Evolutionary conservation across 23 red algal genomes (phyloP).

Genomic region (Rhodosorus marinus): DNA sequence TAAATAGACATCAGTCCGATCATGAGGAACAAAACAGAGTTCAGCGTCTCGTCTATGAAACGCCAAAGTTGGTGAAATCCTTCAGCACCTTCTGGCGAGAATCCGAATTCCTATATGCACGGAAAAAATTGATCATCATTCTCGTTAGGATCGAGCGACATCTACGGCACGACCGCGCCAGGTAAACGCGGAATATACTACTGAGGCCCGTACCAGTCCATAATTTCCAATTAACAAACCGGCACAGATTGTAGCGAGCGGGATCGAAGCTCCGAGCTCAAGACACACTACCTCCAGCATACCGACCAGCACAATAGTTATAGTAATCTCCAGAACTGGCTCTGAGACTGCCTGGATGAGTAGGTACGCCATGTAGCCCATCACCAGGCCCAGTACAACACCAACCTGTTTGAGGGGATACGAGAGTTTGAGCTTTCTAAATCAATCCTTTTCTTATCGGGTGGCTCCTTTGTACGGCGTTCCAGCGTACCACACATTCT

Average conservation of each 20-base stretch:
- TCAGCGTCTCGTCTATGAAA: constrained; percentile 86
- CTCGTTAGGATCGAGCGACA: constrained; percentile 1
- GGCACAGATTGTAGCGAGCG: constrained; percentile 64
- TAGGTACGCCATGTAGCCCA: constrained; percentile 75
- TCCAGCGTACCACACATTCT: constrained; percentile 34
- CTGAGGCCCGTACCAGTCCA: too few species aligned
- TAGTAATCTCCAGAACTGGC: constrained; percentile 57
- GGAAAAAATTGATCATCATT: neutral
- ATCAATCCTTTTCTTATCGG: too few species aligned
- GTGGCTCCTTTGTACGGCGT: too few species aligned
- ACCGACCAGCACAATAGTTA: constrained; percentile 74
- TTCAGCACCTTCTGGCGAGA: constrained; percentile 24
- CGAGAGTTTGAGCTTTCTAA: too few species aligned
- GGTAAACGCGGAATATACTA: too few species aligned
- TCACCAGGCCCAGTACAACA: constrained; percentile 46
- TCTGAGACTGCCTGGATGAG: constrained; percentile 51
- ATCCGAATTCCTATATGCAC: constrained; percentile 34
- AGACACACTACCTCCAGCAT: constrained; percentile 82
- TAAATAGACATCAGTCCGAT: constrained; percentile 33
- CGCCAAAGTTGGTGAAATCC: constrained; percentile 75
- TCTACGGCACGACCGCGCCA: too few species aligned
- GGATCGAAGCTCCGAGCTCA: constrained; percentile 64
- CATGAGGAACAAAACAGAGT: constrained; percentile 67
- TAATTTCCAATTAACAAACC: constrained; percentile 91
- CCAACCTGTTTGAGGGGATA: too few species aligned